A percentile compares a stretch with the other conserved stretches of the same genome.
These are phyloP conservation scores for Amyloporia xantha DNA, from an alignment of 768 basidiomycete genomes.

Conservation along the genomic window DNA sequence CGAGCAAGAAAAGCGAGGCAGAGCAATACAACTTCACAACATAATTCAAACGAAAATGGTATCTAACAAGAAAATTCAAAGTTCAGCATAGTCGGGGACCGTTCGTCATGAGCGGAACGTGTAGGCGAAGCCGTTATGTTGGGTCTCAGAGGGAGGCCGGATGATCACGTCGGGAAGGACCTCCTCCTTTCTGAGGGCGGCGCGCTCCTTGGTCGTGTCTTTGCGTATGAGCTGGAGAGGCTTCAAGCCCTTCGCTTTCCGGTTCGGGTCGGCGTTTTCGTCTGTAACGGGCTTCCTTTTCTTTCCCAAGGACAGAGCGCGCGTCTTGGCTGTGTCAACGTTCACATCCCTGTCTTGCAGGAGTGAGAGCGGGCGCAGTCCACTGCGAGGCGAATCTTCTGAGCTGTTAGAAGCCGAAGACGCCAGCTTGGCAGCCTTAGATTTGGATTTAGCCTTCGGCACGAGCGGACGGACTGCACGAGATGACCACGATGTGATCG, in stretches of 20 bases:
- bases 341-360: slow-evolving; percentile 52
- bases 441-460: slow-evolving; percentile 48
- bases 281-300: slow-evolving; percentile 31
- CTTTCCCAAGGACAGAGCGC: slow-evolving; percentile 53
- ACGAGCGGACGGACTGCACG: slow-evolving; percentile 41
- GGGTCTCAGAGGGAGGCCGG: slow-evolving; percentile 49
- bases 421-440: slow-evolving; percentile 41
- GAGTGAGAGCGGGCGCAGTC: slow-evolving; percentile 56
- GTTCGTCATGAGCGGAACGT: slow-evolving; percentile 29
- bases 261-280: slow-evolving; percentile 18
- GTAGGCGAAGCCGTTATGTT: slow-evolving; percentile 39
- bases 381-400: slow-evolving; percentile 29
- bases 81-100: slow-evolving; percentile 11
- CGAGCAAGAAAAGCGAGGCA: slow-evolving; percentile 3
- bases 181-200: slow-evolving; percentile 47
- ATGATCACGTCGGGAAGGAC: slow-evolving; percentile 55
- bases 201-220: slow-evolving; percentile 59
- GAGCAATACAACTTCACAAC: background rate
- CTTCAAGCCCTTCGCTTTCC: slow-evolving; percentile 41
- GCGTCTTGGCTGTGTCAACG: slow-evolving; percentile 30
- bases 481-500: slow-evolving; percentile 24
- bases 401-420: slow-evolving; percentile 16
- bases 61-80: slow-evolving; percentile 6
- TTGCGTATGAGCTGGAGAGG: slow-evolving; percentile 54
- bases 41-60: slow-evolving; percentile 13